Base-by-base conservation (phyloP, 1,139 yeast species). In the Yueomyces sp. region DNA sequence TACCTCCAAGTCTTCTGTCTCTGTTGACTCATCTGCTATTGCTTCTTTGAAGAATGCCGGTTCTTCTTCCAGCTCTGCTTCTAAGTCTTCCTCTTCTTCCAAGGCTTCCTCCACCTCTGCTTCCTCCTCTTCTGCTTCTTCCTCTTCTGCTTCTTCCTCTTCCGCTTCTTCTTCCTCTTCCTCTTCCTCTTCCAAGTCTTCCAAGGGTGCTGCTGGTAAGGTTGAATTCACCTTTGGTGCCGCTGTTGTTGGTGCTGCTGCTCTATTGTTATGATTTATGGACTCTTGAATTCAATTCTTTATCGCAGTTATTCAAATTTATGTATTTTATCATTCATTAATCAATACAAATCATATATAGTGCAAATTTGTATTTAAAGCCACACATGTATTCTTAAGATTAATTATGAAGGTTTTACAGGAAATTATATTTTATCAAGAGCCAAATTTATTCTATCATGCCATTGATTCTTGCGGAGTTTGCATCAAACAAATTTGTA, bases 81-180 rank as follows among this genome's bases (percentile, higher is more conserved):
- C 9, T 12, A 11, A 37, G 11, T 4, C 33, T 34, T 8, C 42
- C n/a, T 49, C 55, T 39, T 47, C 60, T 30, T 49, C 59, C 34
- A 38, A 42, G 4, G 6, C 41, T 2, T 27, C 39, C 34, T 39
- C 44, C 11, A 27, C 44, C 27, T 35, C 50, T 12, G 47, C 49
- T 25, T 33, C 49, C 27, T 40, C 50, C n/a, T 41, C 59, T 32
- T 3, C 28, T 27, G 36, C 35, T 19, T 35, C 41, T 11, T 30
- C 36, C 30, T 35, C 38, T 25, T 29, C 42, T 31, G 1, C 31
- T 38, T 27, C 5, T 27, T 7, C 36, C 9, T 4, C 27, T 4
- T 36, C 42, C 19, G 7, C 35, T 12, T 37, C 46, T 38, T 31
- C 27, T n/a, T 44, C 47, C 8, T 46, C 46, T 45, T 25, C 41